These are phyloP conservation scores for Cymbidium sinense DNA, from an alignment of 106 monocot genomes.

Conservation along the genomic window DNA sequence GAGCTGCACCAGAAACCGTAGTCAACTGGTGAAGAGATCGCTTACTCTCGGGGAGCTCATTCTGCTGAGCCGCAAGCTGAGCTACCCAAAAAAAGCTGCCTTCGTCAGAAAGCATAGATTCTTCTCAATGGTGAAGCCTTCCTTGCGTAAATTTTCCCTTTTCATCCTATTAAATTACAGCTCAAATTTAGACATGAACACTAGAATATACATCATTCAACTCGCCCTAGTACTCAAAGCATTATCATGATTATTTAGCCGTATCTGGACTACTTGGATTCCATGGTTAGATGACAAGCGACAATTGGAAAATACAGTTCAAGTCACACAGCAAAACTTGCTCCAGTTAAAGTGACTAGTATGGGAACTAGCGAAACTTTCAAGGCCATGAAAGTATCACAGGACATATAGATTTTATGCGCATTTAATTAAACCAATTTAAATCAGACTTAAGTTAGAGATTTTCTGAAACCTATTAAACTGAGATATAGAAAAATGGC, in stretches of 20 bases:
- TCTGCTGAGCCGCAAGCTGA: conserved; percentile 56
- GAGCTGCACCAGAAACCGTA: background rate
- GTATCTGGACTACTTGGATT: background rate
- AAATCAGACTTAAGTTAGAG: background rate
- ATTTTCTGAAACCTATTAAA: background rate
- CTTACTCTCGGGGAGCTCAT: conserved; percentile 74
- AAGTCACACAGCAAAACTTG: too few species aligned
- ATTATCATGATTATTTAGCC: too few species aligned
- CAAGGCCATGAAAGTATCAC: background rate
- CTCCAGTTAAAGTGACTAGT: too few species aligned
- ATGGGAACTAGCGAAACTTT: background rate
- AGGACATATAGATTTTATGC: background rate
- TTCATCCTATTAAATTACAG: background rate
- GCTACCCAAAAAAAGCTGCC: conserved; percentile 20
- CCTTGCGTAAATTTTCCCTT: background rate
- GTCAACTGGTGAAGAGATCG: conserved; percentile 13
- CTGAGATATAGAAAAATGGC: background rate
- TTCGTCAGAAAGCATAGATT: conserved; percentile 9
- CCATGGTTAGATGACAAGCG: background rate
- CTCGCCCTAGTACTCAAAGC: too few species aligned
- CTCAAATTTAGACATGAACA: too few species aligned
- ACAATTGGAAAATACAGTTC: too few species aligned
- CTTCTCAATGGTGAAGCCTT: conserved; percentile 27
- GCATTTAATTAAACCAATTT: background rate
- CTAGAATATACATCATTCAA: too few species aligned